Conservation (phyloP, 345 rosid species). For the Eucalyptus erythrocorys region DNA sequence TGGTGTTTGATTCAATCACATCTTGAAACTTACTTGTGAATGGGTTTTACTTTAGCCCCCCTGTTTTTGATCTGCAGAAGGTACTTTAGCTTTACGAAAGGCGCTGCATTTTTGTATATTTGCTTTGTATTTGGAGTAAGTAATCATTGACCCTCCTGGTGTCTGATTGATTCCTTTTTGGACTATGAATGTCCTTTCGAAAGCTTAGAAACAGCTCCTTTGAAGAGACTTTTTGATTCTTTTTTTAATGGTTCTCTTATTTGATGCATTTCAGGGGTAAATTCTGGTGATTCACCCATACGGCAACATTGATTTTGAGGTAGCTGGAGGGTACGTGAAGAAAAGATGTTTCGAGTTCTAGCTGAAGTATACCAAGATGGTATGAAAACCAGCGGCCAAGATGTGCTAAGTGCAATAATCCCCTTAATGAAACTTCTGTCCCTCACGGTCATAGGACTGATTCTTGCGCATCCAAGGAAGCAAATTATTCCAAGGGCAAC, state of each 20-base stretch:
- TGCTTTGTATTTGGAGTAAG: not conserved
- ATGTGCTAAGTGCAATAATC: conserved; percentile 40
- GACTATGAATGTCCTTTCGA: not conserved
- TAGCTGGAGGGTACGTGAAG: not conserved
- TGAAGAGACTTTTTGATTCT: not conserved
- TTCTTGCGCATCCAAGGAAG: conserved; percentile 66
- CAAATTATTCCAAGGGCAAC: conserved; percentile 62
- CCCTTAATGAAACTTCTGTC: conserved; percentile 75
- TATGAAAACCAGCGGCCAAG: conserved; percentile 17
- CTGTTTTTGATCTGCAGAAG: not conserved
- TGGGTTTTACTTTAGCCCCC: not conserved
- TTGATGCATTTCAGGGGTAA: not conserved
- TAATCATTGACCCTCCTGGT: not conserved
- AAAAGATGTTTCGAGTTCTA: not conserved
- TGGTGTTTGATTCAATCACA: not conserved
- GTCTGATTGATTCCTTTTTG: not conserved
- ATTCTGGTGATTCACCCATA: not conserved
- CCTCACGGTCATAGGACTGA: conserved; percentile 59
- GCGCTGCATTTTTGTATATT: not conserved
- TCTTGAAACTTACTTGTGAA: not conserved
- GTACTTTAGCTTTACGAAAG: not conserved
- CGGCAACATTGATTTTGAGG: not conserved
- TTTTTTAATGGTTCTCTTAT: not conserved
- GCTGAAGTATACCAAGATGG: not conserved
- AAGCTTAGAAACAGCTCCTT: not conserved